Evolutionary conservation across 805 yeast genomes (phyloP).

Genomic region (Pichia cephalocereana): DNA sequence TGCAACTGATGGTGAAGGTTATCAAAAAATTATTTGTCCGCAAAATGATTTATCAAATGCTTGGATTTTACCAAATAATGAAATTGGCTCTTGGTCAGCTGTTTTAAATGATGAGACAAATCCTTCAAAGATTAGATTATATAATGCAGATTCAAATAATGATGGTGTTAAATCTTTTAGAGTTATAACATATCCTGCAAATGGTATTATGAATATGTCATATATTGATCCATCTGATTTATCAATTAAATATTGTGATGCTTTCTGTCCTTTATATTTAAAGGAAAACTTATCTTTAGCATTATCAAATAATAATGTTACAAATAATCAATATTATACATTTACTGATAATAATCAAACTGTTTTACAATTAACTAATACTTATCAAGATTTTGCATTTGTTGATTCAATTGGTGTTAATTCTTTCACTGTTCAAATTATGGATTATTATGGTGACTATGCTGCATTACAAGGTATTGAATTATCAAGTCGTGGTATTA

Average conservation of each 20-base stretch:
- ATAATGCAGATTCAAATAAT: slow-evolving; percentile 40
- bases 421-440: slow-evolving; percentile 52
- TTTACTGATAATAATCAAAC: slow-evolving; percentile 14
- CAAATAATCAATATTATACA: slow-evolving; percentile 6
- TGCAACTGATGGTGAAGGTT: slow-evolving; percentile 19
- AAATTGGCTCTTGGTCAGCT: slow-evolving; percentile 60
- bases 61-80: slow-evolving; percentile 45
- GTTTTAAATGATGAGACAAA: slow-evolving; percentile 43
- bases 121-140: slow-evolving; percentile 69
- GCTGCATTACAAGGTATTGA: slow-evolving; percentile 70
- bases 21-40: slow-evolving; percentile 50
- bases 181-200: slow-evolving; percentile 65
- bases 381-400: slow-evolving; percentile 78
- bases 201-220: slow-evolving; percentile 86
- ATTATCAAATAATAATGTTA: neutral
- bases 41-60: slow-evolving; percentile 13
- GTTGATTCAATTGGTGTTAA: slow-evolving; percentile 56
- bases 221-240: slow-evolving; percentile 70
- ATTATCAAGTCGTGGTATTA: slow-evolving; percentile 49
- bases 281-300: slow-evolving; percentile 27
- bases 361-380: slow-evolving; percentile 13
- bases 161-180: slow-evolving; percentile 56
- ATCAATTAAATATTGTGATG: slow-evolving; percentile 60
- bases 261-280: slow-evolving; percentile 68
- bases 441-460: slow-evolving; percentile 57